Conservation (phyloP, 805 yeast species). For the Candida rishiriensis region DNA sequence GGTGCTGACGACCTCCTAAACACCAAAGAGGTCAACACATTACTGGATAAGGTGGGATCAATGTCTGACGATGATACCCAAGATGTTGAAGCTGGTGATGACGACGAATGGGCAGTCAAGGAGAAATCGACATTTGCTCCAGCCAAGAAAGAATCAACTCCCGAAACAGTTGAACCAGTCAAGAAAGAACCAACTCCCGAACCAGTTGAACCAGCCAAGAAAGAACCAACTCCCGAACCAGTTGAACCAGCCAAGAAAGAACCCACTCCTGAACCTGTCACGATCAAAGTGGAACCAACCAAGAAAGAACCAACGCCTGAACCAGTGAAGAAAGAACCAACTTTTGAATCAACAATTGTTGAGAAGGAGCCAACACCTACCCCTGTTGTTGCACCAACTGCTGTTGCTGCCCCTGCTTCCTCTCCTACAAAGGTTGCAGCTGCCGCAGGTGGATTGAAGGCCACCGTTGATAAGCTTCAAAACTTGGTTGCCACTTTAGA, state of each 20-base stretch:
- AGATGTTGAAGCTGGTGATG: constrained; percentile 25
- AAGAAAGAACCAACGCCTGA: constrained; percentile 4
- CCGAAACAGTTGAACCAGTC: constrained; percentile 4
- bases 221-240: constrained; percentile 1
- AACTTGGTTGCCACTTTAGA: constrained; percentile 55
- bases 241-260: constrained; percentile 2
- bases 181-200: constrained; percentile 10
- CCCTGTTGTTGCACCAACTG: neutral
- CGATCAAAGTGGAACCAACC: neutral
- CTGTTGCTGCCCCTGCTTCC: constrained; percentile 14
- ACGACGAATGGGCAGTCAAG: constrained; percentile 26
- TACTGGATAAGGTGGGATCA: constrained; percentile 42
- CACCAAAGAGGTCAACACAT: constrained; percentile 40
- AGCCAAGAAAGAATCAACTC: constrained; percentile 3
- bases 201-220: constrained; percentile 10
- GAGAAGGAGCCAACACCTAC: constrained; percentile 9
- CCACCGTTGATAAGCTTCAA: constrained; percentile 65
- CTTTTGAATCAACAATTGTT: constrained; percentile 2
- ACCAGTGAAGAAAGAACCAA: constrained; percentile 2
- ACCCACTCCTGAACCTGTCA: constrained; percentile 1
- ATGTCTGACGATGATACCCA: constrained; percentile 37
- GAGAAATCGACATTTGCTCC: neutral
- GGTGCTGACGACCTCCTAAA: constrained; percentile 47
- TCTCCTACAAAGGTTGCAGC: constrained; percentile 18
- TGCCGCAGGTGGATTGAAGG: constrained; percentile 62